Evolutionary conservation across 768 basidiomycete species (phyloP).

Genomic region (Glaciozyma antarctica): DNA sequence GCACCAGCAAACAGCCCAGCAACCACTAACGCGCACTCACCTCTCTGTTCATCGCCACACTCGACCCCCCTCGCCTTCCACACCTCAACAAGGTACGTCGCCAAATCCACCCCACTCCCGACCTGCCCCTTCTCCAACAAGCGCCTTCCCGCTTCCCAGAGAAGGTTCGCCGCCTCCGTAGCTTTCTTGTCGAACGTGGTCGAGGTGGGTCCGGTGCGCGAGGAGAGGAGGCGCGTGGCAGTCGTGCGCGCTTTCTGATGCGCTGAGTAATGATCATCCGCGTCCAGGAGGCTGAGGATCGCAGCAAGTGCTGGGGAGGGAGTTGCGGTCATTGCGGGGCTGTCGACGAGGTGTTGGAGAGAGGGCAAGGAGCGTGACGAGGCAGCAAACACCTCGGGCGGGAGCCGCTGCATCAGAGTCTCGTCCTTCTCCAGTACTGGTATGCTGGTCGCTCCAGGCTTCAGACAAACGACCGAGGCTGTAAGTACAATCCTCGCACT

Average conservation of each 20-base stretch:
- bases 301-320: not conserved
- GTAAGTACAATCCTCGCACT: too few relatives aligned
- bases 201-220: conserved; percentile 43
- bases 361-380: too few relatives aligned
- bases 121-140: conserved; percentile 77
- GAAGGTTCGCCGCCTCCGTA: conserved; percentile 79
- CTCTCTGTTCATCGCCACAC: conserved; percentile 31
- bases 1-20: not conserved
- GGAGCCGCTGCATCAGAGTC: too few relatives aligned
- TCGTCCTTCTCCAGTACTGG: too few relatives aligned
- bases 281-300: conserved; percentile 57
- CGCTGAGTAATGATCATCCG: conserved; percentile 73
- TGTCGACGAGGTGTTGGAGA: too few relatives aligned
- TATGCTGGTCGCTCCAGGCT: too few relatives aligned
- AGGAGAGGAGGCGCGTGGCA: conserved; percentile 54
- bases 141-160: conserved; percentile 81
- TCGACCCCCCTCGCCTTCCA: conserved; percentile 64
- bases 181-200: conserved; percentile 61
- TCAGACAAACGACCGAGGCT: too few relatives aligned
- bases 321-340: too few relatives aligned
- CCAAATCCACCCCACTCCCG: conserved; percentile 83
- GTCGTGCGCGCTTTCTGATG: conserved; percentile 96
- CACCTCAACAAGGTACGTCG: conserved; percentile 67
- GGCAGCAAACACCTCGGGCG: too few relatives aligned
- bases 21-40: not conserved